phyloP scores from a whole-genome alignment of 2,329 filamentous ascomycete genomes.

The Venturiaceae sp. region DNA sequence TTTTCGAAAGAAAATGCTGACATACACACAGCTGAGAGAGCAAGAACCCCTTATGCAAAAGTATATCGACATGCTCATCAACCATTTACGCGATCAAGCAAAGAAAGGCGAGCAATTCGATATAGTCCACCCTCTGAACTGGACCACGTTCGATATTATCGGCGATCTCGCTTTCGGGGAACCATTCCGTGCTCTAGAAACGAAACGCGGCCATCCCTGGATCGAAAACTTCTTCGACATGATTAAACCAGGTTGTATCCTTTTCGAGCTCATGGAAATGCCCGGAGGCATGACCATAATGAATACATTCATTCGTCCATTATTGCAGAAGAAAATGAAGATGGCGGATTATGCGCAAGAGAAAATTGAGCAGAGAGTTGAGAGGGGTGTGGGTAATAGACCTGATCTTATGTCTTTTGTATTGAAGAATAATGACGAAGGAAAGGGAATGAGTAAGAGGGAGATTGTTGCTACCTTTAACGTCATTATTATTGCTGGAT shows the following conservation, averaged over 20 bases:
- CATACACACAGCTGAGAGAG: constrained; percentile 17
- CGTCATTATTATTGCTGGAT: constrained; percentile 4
- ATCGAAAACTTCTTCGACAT: constrained; percentile 16
- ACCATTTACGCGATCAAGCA: constrained; percentile 12
- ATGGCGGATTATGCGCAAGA: constrained; percentile 11
- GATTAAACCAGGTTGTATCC: constrained; percentile 15
- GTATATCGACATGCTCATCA: constrained; percentile 24
- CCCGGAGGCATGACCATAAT: constrained; percentile 10
- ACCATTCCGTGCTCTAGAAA: constrained; percentile 20
- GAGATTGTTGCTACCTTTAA: constrained; percentile 24
- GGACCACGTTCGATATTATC: constrained; percentile 18
- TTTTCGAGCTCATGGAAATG: constrained; percentile 14
- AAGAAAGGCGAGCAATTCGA: background rate
- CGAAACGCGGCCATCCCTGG: constrained; percentile 18
- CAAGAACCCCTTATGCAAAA: constrained; percentile 25
- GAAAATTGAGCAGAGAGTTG: constrained; percentile 19
- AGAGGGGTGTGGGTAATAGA: constrained; percentile 13
- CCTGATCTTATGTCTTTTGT: constrained; percentile 5
- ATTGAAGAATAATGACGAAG: constrained; percentile 6
- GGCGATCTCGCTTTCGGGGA: constrained; percentile 24
- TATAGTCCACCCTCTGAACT: constrained; percentile 18
- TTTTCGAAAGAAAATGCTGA: background rate
- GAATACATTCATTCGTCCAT: constrained; percentile 13
- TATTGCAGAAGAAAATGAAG: background rate
- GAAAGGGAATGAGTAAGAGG: constrained; percentile 10